Evolutionary conservation across 2,329 filamentous ascomycete genomes (phyloP), one percentile per base, ranked within the genome.

Genomic region (Aureobasidium sp.): DNA sequence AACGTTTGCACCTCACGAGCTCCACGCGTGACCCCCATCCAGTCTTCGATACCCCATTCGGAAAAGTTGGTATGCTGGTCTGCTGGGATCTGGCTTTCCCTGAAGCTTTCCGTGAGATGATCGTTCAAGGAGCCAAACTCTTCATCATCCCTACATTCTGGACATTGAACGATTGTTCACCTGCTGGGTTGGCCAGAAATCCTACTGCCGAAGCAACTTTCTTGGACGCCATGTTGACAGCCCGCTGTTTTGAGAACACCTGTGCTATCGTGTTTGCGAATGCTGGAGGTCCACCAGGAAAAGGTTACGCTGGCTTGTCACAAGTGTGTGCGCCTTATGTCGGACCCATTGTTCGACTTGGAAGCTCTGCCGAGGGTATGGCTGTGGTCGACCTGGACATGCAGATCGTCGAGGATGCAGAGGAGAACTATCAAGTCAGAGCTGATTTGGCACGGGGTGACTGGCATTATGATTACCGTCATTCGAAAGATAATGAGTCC

Each of bases 61-160:
- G 86, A 1, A 83, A 81, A 61, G 85, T 87, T 0, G 89, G 89
- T 0, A 69, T 87, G 73, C 78, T 87, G 39, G 85, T 89, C 29
- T 93, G 89, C 77, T 92, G 89, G 89, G 89, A 92, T 68, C 72
- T 91, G 0, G 87, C 88, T 1, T 92, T 92, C 64, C 89, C 89
- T 0, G 89, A 92, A 73, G 88, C 88, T 0, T 91, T 90, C 70
- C 78, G 89, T 5, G 86, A 87, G 66, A 78, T 92, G 60, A 83
- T 91, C 29, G 78, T 81, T 1, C 79, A 85, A 51, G 89, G 88
- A 1, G 88, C 88, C 0, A 83, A 89, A 64, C 75, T 89, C 2
- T 83, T 93, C 63, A 80, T 91, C 51, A 79, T 90, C 2, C 88
- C 89, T 0, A 84, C 85, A 0, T 91, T 86, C 71, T 92, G 89